Evolutionary conservation across 306 rosid species (phyloP).

Genomic region (Quercus bicolor): DNA sequence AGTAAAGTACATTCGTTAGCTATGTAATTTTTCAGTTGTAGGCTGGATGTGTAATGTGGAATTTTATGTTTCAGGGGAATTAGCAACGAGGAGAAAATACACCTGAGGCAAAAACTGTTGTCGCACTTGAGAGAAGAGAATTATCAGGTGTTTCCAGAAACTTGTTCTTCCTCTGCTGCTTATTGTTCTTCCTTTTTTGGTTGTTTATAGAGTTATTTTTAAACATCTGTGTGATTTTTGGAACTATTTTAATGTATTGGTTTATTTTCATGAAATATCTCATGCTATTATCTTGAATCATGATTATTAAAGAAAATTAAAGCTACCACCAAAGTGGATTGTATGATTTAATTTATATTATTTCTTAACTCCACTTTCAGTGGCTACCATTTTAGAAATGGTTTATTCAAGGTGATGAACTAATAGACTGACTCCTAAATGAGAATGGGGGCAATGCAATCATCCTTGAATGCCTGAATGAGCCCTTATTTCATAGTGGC

Average conservation of each 20-base stretch:
- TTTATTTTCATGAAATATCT: not conserved
- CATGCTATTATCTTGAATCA: not conserved
- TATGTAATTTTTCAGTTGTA: not conserved
- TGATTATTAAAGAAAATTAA: not conserved
- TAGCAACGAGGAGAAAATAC: conserved; percentile 77
- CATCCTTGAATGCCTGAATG: not conserved
- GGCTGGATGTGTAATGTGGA: conserved; percentile 11
- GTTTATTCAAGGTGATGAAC: conserved; percentile 6
- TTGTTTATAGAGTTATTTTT: not conserved
- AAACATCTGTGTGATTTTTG: not conserved
- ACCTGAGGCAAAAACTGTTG: conserved; percentile 78
- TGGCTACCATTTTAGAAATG: conserved; percentile 14
- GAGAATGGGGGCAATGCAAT: not conserved
- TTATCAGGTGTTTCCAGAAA: conserved; percentile 51
- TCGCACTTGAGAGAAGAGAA: conserved; percentile 79
- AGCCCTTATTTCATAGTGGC: not conserved
- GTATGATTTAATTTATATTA: not conserved
- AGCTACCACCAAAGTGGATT: not conserved
- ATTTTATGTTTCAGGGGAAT: conserved; percentile 61
- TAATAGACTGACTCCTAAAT: not conserved
- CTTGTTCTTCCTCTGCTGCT: conserved; percentile 7
- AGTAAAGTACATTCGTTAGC: not conserved
- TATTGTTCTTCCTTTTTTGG: not conserved
- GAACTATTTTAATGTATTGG: not conserved
- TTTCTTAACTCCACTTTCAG: conserved; percentile 1